A percentile compares a stretch with the other conserved stretches of the same genome.
Evolutionary conservation across 2,329 filamentous ascomycete species (phyloP).

Genomic region (Fusarium redolens): DNA sequence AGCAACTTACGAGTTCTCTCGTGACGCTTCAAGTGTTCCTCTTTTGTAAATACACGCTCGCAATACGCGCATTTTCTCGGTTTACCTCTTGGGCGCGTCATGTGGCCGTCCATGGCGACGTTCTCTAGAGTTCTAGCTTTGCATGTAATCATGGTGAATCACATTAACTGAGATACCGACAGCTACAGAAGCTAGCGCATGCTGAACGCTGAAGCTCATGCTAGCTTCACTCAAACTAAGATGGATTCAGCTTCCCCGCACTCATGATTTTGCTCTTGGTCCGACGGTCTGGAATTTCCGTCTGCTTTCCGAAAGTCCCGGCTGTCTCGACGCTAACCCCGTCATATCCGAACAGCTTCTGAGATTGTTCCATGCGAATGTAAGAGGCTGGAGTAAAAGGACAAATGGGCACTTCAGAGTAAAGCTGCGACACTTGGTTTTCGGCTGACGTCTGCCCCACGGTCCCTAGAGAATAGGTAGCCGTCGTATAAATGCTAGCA

Average conservation of each 20-base stretch:
- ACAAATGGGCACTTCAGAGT: neutral
- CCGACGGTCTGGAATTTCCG: neutral
- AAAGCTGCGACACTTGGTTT: neutral
- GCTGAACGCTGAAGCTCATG: neutral
- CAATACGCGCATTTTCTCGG: constrained; percentile 11
- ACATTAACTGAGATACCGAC: neutral
- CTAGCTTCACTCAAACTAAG: neutral
- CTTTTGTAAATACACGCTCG: constrained; percentile 17
- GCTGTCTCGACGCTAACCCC: too few species aligned
- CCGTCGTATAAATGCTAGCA: neutral
- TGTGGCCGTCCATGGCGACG: neutral
- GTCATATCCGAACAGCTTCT: too few species aligned
- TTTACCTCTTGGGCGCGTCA: neutral
- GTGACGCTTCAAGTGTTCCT: constrained; percentile 18
- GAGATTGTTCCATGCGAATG: too few species aligned
- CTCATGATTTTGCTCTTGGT: neutral
- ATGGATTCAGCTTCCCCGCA: neutral
- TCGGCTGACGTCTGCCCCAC: too few species aligned
- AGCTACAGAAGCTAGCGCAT: neutral
- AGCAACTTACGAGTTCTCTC: constrained; percentile 11
- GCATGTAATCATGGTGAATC: neutral
- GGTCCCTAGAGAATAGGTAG: neutral
- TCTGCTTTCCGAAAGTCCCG: neutral
- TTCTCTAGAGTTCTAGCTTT: neutral
- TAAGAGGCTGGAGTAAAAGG: neutral